Evolutionary conservation across 495 filamentous ascomycete genomes (phyloP), one percentile per base, ranked within the genome.

Genomic region (Penicillium steckii): DNA sequence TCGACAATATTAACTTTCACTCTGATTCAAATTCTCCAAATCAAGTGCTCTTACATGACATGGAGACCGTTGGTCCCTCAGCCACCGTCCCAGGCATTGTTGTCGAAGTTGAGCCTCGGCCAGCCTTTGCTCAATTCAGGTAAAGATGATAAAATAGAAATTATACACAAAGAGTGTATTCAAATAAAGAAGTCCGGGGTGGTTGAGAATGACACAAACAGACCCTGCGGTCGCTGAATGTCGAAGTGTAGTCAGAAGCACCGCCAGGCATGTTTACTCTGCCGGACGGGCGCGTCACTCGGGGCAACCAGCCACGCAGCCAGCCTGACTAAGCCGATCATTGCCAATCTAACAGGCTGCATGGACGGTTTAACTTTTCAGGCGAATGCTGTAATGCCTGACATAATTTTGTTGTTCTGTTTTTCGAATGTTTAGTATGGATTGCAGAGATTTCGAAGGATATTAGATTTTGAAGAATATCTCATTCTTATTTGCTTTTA

Each of bases 61-160:
- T 69, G 26, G 81, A 75, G 57, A 86, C 82, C 24, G 80, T 77
- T 49, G 84, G 84, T 65, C 80, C 80, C 46, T 87, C 84, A 45
- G 80, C 71, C 58, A 79, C 71, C 41, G 78, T 80, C 46, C 80
- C 82, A 53, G 82, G 82, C 84, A 88, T 88, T 52, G 55, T 75
- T 48, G 70, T 64, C 61, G 54, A 47, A 57, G 30, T 60, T 58
- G 70, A 73, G 67, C 60, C 61, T 69, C 64, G 70, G 66, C 68
- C 71, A 72, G 72, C 71, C 61, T 70, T 63, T 70, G 68, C 72
- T 74, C 72, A 62, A 62, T 46, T 48, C 53, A 59, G 55, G 52
- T 61, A 48, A 22, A 44, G 52, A 62, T 50, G 33, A 42, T 46
- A 52, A 53, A 52, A 23, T 44, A 55, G 29, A 38, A 53, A 52